These are phyloP conservation scores for Hemisphaericaspora xylofermentans DNA, from an alignment of 1,139 yeast genomes.

Conservation along the genomic window DNA sequence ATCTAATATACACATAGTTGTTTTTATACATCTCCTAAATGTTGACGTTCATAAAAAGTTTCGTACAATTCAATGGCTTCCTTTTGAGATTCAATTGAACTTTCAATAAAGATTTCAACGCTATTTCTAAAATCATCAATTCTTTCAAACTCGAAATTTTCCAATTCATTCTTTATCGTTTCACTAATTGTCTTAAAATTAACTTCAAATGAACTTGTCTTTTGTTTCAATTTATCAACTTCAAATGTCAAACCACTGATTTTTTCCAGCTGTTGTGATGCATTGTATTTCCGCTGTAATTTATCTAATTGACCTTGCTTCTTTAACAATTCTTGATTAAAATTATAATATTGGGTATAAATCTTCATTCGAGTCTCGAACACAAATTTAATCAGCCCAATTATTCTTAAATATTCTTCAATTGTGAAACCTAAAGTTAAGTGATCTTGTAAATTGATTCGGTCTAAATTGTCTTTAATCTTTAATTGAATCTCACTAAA, in stretches of 20 bases:
- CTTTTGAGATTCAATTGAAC: constrained; percentile 90
- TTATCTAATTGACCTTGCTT: constrained; percentile 55
- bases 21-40: constrained; percentile 21
- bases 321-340: constrained; percentile 43
- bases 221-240: constrained; percentile 56
- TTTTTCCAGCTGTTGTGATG: constrained; percentile 62
- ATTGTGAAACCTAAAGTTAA: constrained; percentile 82
- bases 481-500: constrained; percentile 74
- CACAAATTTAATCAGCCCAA: constrained; percentile 72
- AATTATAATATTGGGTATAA: constrained; percentile 56
- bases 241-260: constrained; percentile 54
- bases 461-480: constrained; percentile 71
- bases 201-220: constrained; percentile 53
- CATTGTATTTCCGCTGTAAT: constrained; percentile 45
- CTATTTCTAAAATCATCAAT: constrained; percentile 85
- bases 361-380: constrained; percentile 75
- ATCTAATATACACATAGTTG: too few species aligned
- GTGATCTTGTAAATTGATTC: constrained; percentile 83
- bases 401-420: constrained; percentile 80
- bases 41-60: constrained; percentile 64
- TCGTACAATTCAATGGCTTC: constrained; percentile 96
- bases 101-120: constrained; percentile 87
- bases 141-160: constrained; percentile 69
- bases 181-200: constrained; percentile 62
- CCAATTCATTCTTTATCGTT: constrained; percentile 68